Evolutionary conservation across 2,329 filamentous ascomycete genomes (phyloP), one percentile per base, ranked within the genome.

Genomic region (Diaporthe destruens): DNA sequence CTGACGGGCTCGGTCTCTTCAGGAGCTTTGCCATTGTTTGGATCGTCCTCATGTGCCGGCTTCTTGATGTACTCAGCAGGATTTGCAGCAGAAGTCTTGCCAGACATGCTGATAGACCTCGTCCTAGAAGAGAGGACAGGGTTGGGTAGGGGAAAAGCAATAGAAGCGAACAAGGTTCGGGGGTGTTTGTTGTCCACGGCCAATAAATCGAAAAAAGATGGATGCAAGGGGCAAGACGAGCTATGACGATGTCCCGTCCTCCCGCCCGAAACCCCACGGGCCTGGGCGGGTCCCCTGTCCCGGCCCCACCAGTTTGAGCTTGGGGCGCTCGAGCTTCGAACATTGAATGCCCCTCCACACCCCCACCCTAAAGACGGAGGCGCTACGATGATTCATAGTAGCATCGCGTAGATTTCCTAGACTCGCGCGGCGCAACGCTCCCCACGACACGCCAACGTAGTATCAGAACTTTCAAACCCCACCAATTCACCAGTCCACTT

Each of bases 81-180:
- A 87, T 88, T 78, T 87, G 70, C 84, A 85, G 44, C 87, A 81
- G 69, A 72, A 1, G 61, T 34, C 23, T 66, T 59, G 32, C 56
- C 68, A 47, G 72, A 49, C 72, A 74, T 74, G 9, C 9, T 47
- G 61, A 44, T 61, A 34, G 25, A 6, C 51, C n/a, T 32, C 59
- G 25, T 32, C 59, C 53, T 54, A 42, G 69, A 7, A 47, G 53
- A 68, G 67, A 61, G 49, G 44, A 42, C 29, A 11, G 12, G 11
- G 11, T 44, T 39, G 44, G n/a, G 3, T 44, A 42, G 4, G 20
- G 20, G 11, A 36, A 39, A 47, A 59, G 20, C n/a, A 59, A 53
- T 2, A 20, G 6, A 53, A 61, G 55, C 23, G 29, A 53, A 3
- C 8, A 14, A 25, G n/a, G 18, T 14, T 36, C 1, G 47, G 11